Conservation (phyloP, 331 rosid genomes). For the Malus hybrid region DNA sequence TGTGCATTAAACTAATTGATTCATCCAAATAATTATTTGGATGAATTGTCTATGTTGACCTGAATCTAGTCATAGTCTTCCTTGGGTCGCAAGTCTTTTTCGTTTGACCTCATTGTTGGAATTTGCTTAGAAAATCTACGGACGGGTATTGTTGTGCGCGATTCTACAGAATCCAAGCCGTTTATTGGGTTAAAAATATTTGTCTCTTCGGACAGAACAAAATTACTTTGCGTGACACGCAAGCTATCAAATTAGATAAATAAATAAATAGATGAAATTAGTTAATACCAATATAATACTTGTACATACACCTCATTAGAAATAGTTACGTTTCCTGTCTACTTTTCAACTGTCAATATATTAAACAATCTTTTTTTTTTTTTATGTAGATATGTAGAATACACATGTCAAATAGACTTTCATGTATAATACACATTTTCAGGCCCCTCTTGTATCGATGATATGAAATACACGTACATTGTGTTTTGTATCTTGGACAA, state of each 20-base stretch:
- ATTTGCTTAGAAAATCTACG: constrained; percentile 6
- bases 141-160: constrained; percentile 26
- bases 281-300: neutral
- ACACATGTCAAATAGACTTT: neutral
- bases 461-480: neutral
- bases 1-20: neutral
- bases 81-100: constrained; percentile 1
- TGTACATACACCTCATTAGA: neutral
- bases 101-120: neutral
- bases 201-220: neutral
- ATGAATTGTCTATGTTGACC: neutral
- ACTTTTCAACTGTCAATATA: neutral
- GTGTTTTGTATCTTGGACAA: neutral
- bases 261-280: neutral
- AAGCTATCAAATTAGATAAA: neutral
- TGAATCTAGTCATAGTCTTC: neutral
- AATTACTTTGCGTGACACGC: neutral
- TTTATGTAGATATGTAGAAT: too few relatives aligned
- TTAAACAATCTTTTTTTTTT: too few relatives aligned
- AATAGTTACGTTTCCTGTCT: neutral
- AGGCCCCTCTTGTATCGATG: neutral
- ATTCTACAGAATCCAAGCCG: neutral
- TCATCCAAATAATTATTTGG: neutral
- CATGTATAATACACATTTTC: too few relatives aligned
- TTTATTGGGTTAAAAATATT: neutral